phyloP scores from a whole-genome alignment of 2,329 filamentous ascomycete species.

The Mollisiaceae sp. region DNA sequence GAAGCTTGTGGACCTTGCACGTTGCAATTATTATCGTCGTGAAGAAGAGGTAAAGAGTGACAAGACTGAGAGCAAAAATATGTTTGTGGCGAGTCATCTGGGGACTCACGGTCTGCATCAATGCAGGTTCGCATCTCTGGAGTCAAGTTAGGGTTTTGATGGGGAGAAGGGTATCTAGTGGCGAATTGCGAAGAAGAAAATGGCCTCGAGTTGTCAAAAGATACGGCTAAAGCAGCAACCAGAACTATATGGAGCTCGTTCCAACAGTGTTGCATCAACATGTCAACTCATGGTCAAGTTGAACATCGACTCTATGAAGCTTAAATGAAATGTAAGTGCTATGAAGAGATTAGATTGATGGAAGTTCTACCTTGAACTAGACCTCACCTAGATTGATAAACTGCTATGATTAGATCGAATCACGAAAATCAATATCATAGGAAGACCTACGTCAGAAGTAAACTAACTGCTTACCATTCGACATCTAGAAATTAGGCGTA shows the following conservation, averaged over 20 bases:
- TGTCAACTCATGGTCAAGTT: too few species aligned
- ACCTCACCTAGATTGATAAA: background rate
- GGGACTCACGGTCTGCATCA: background rate
- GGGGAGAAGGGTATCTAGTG: background rate
- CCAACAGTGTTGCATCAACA: too few species aligned
- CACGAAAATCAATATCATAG: background rate
- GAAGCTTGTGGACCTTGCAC: background rate
- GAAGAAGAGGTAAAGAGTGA: background rate
- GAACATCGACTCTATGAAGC: too few species aligned
- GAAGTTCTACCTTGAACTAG: background rate
- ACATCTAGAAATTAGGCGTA: background rate
- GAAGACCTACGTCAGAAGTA: background rate
- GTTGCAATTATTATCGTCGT: background rate
- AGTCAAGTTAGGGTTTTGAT: background rate
- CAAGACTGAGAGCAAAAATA: background rate
- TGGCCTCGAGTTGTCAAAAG: too few species aligned
- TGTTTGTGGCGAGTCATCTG: background rate
- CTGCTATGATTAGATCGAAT: background rate
- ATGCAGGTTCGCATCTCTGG: background rate
- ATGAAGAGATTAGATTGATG: too few species aligned
- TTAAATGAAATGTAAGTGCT: too few species aligned
- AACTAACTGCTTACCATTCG: background rate
- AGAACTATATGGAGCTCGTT: too few species aligned
- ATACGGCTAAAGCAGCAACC: too few species aligned
- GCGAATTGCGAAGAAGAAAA: background rate